Percentiles rank a stretch among this genome's conserved stretches.
phyloP scores from a whole-genome alignment of 139 green algal genomes.

The Tetratostichococcus sp. region DNA sequence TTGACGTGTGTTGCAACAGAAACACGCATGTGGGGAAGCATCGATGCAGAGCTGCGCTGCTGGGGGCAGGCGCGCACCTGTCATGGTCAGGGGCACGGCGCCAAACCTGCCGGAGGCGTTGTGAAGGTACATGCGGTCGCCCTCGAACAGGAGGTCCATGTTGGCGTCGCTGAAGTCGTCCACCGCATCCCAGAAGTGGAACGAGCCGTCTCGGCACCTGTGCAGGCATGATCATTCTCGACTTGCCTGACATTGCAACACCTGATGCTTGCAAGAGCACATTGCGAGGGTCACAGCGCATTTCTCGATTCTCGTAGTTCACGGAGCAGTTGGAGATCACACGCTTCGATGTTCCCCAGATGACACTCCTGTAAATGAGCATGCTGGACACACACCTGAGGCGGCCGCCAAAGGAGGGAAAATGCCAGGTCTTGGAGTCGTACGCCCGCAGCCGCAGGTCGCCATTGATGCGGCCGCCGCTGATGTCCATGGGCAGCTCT shows the following conservation, averaged over 20 bases:
- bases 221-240: background rate
- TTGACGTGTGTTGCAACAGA: too few species aligned
- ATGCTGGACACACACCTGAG: slow-evolving; percentile 33
- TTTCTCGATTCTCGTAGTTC: too few species aligned
- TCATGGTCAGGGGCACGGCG: slow-evolving; percentile 57
- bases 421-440: slow-evolving; percentile 62
- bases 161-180: slow-evolving; percentile 72
- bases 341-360: too few species aligned
- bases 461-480: slow-evolving; percentile 48
- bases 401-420: slow-evolving; percentile 71
- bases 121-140: slow-evolving; percentile 88
- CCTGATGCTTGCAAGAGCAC: too few species aligned
- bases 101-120: slow-evolving; percentile 76
- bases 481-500: slow-evolving; percentile 88
- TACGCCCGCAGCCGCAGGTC: slow-evolving; percentile 58
- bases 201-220: slow-evolving; percentile 30
- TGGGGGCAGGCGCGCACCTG: too few species aligned
- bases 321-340: too few species aligned
- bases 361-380: too few species aligned
- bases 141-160: slow-evolving; percentile 91
- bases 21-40: too few species aligned
- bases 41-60: too few species aligned
- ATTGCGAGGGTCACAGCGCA: too few species aligned
- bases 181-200: slow-evolving; percentile 95
- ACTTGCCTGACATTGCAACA: too few species aligned